Conservation (phyloP, 2,329 filamentous ascomycete species). For the Pestalotiopsis sp. region DNA sequence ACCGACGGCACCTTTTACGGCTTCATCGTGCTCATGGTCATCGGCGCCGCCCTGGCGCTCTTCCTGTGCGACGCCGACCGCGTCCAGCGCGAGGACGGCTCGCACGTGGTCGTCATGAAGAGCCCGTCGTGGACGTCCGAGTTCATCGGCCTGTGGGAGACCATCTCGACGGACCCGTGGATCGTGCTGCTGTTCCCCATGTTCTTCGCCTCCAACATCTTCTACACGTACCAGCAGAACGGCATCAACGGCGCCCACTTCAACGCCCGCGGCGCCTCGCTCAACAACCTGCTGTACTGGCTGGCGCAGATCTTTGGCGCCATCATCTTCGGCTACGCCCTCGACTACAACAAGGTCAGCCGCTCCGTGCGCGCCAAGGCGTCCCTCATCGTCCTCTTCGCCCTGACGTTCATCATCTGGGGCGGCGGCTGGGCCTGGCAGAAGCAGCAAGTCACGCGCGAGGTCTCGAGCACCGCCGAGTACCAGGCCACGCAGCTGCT, state of each 20-base stretch:
- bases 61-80: constrained; percentile 65
- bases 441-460: constrained; percentile 53
- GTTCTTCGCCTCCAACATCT: constrained; percentile 81
- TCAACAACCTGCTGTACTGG: constrained; percentile 76
- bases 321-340: constrained; percentile 64
- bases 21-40: constrained; percentile 72
- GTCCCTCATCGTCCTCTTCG: constrained; percentile 60
- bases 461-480: constrained; percentile 16
- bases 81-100: constrained; percentile 71
- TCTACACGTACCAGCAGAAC: constrained; percentile 80
- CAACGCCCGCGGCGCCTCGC: constrained; percentile 69
- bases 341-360: constrained; percentile 60
- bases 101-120: constrained; percentile 74
- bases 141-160: constrained; percentile 67
- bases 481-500: constrained; percentile 23
- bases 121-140: constrained; percentile 76
- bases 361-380: constrained; percentile 66
- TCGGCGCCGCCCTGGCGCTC: constrained; percentile 65
- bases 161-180: constrained; percentile 64
- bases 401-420: constrained; percentile 71
- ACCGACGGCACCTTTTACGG: constrained; percentile 74
- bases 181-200: constrained; percentile 76
- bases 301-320: constrained; percentile 73
- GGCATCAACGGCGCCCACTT: constrained; percentile 70
- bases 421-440: constrained; percentile 76